phyloP scores from a whole-genome alignment of 441 rosid genomes.

The Mallotus repandus region DNA sequence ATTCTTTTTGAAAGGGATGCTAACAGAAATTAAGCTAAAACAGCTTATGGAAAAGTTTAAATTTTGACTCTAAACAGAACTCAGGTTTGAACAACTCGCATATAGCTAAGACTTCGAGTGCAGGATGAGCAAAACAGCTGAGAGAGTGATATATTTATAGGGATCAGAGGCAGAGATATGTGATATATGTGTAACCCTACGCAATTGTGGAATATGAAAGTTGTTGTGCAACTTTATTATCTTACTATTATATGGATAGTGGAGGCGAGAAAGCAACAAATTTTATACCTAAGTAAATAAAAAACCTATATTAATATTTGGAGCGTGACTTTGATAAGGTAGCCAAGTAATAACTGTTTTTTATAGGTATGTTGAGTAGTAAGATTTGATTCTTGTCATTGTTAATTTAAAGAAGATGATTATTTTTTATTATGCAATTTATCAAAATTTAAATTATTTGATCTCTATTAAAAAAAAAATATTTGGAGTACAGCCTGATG shows the following conservation, averaged over 20 bases:
- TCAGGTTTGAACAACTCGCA: neutral
- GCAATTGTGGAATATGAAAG: slow-evolving; percentile 11
- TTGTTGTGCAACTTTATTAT: neutral
- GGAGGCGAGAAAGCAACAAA: too few relatives aligned
- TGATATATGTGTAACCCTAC: neutral
- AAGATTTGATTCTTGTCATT: too few relatives aligned
- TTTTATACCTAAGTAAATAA: too few relatives aligned
- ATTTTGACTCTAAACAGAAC: neutral
- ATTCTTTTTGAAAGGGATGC: neutral
- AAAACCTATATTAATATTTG: too few relatives aligned
- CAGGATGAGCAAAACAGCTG: neutral
- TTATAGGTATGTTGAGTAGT: too few relatives aligned
- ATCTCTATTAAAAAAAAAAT: too few relatives aligned
- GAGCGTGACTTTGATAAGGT: too few relatives aligned
- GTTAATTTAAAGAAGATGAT: too few relatives aligned
- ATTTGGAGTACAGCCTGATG: too few relatives aligned
- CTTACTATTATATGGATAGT: neutral
- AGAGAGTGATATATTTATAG: slow-evolving; percentile 23
- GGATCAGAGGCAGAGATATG: neutral
- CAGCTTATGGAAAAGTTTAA: neutral
- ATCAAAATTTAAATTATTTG: too few relatives aligned
- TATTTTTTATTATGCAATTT: too few relatives aligned
- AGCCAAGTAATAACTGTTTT: too few relatives aligned
- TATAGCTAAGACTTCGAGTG: neutral
- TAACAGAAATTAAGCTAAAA: neutral